Evolutionary conservation across 208 protist species (phyloP), one percentile per base, ranked within the genome.

Genomic region (Blastocrithidia nonstop): DNA sequence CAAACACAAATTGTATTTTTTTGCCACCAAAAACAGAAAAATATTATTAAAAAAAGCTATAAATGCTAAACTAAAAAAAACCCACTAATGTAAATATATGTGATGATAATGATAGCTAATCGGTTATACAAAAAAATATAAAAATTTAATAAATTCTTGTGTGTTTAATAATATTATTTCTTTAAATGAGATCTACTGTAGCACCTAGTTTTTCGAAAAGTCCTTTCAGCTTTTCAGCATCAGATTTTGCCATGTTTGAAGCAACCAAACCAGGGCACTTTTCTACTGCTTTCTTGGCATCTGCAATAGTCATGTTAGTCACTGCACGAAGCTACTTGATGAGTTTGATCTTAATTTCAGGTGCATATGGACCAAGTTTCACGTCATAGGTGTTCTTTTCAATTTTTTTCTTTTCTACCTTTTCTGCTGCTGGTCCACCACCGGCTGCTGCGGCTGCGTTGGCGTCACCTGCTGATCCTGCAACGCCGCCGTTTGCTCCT

Each of bases 321-420:
- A 93, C 79, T 27, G 61, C 71, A 42, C 84, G 79, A 13, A 93
- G 77, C 63, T 93, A 79, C 66, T 93, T 93, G 47, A 93, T 93
- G 6, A 93, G 70, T 61, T 93, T 88, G 25, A 89, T 78, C 70
- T 93, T 93, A 25, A 82, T 77, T 29, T 88, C 76, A 21, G 79
- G 67, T 20, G 76, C 49, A 45, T 69, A 93, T 57, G 74, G 79
- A n/a, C 61, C 73, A 22, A 93, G 57, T 60, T 93, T 93, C 19
- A 93, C 84, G 42, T 93, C 84, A 54, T 64, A 86, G 9, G 77
- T 82, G 9, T 65, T 52, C 64, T 93, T 93, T 60, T 93, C 84
- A 19, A 84, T 74, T 64, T 93, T 89, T 54, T 88, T 89, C 66
- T 93, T 88, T 56, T 87, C 76, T 26, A 59, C n/a, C 65, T 87